Evolutionary conservation across 805 yeast species (phyloP).

Genomic region (Wickerhamiella spandovensis): DNA sequence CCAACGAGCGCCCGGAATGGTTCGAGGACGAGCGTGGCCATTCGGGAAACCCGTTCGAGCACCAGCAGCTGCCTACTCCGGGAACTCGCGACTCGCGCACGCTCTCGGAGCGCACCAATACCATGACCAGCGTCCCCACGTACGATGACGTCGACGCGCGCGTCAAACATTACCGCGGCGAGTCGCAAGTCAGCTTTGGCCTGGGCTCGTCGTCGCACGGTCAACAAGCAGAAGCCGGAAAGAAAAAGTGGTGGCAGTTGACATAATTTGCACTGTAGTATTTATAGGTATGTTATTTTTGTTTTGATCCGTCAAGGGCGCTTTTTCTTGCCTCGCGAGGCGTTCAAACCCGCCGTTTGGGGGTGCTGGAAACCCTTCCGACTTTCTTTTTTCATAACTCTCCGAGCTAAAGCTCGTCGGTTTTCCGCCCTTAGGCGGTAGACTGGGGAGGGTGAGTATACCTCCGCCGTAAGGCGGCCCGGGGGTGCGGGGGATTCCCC

Average conservation of each 20-base stretch:
- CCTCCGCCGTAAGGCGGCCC: no score
- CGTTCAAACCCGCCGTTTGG: no score
- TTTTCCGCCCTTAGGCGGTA: no score
- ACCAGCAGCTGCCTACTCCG: neutral
- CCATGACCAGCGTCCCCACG: neutral
- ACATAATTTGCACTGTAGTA: neutral
- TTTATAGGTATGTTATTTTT: neutral
- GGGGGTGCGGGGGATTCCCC: no score
- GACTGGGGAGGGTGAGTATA: no score
- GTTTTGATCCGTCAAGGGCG: no score
- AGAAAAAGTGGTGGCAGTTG: slow-evolving; percentile 1
- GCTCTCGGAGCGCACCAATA: neutral
- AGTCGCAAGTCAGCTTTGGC: neutral
- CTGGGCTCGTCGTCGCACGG: neutral
- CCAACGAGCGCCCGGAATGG: slow-evolving; percentile 29
- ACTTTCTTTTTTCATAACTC: no score
- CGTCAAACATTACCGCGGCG: neutral
- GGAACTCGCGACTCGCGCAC: neutral
- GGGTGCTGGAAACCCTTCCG: neutral
- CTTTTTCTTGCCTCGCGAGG: no score
- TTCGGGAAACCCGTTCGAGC: slow-evolving; percentile 12
- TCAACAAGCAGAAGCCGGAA: neutral
- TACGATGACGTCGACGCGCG: neutral
- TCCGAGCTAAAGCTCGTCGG: no score
- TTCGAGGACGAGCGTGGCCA: slow-evolving; percentile 10